Base-by-base conservation (phyloP, 805 yeast species). In the Tetrapisispora nanseiensis region DNA sequence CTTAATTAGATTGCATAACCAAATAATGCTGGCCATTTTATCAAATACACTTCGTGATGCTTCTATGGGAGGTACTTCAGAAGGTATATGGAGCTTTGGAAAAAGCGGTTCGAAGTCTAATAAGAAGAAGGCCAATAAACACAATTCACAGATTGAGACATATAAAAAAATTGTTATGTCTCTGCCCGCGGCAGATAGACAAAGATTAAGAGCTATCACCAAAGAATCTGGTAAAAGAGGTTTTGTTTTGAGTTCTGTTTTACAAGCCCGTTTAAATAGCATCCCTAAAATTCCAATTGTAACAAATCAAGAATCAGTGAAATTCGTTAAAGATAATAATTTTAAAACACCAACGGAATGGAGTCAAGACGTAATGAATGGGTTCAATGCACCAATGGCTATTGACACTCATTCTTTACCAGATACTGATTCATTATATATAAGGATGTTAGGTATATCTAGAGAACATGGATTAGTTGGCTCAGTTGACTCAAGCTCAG, bases 311-410 rank as follows among this genome's bases (percentile, higher is more conserved):
- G 63, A 61, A 30, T 57, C 63, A 27, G 47, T 58, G 31, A 61
- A 57, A 39, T 51, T 62, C 31, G 53, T 61, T 7, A 57, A 58
- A 30, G 46, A 51, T 23, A 59, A 59, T 39, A 59, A 61, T 42
- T 39, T 59, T 15, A 59, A 61, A 48, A 59, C 62, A 1, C 73
- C 85, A 27, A 73, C 79, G 24, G 82, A 82, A 51, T 87, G 96
- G 90, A 86, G 94, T 19, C 95, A 89, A 60, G 97, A 92, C 56
- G 85, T 92, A 15, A 73, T 82, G 41, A 87, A 82, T 54, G 94
- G 92, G 3, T 74, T 86, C 42, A 86, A 84, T 51, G 76, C 92
- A 1, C 90, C 92, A 4, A 68, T 89, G 28, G 74, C 90, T 2
- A 68, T 84, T 1, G 95, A 90, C 50, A 69, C 76, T 29, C 85